These are phyloP conservation scores for Scenedesmus sp. DNA, from an alignment of 163 green algal species.

Conservation along the genomic window DNA sequence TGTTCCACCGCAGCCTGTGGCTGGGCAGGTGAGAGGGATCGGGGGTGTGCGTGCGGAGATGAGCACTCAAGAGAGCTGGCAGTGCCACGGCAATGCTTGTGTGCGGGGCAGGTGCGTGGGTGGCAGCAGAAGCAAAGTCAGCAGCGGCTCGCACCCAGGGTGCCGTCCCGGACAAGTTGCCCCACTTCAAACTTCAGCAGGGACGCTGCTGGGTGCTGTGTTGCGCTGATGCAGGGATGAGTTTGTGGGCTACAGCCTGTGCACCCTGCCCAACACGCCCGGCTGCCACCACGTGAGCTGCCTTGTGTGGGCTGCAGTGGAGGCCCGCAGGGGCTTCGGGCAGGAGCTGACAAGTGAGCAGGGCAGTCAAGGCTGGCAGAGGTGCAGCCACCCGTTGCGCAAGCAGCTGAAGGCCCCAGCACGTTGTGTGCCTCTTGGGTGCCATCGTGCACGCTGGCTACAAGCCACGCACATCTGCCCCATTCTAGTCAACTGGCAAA, in stretches of 20 bases:
- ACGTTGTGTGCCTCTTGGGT: neutral
- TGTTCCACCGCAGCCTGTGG: conserved; percentile 18
- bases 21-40: conserved; percentile 30
- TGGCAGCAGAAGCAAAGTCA: too few relatives aligned
- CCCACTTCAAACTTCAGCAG: neutral
- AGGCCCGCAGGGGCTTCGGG: conserved; percentile 18
- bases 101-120: too few relatives aligned
- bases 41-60: too few relatives aligned
- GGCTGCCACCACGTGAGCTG: conserved; percentile 55
- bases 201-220: neutral
- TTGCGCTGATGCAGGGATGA: conserved; percentile 41
- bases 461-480: neutral
- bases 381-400: neutral
- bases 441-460: neutral
- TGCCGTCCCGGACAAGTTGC: too few relatives aligned
- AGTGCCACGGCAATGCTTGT: too few relatives aligned
- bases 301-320: conserved; percentile 62
- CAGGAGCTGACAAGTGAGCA: conserved; percentile 22
- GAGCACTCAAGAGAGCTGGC: too few relatives aligned
- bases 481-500: too few relatives aligned
- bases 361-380: neutral
- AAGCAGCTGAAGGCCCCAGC: conserved; percentile 1
- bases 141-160: too few relatives aligned
- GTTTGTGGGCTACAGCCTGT: conserved; percentile 68
- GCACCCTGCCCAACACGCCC: conserved; percentile 56